These are phyloP conservation scores for Tuber indicum DNA, from an alignment of 495 filamentous ascomycete genomes.

Conservation along the genomic window DNA sequence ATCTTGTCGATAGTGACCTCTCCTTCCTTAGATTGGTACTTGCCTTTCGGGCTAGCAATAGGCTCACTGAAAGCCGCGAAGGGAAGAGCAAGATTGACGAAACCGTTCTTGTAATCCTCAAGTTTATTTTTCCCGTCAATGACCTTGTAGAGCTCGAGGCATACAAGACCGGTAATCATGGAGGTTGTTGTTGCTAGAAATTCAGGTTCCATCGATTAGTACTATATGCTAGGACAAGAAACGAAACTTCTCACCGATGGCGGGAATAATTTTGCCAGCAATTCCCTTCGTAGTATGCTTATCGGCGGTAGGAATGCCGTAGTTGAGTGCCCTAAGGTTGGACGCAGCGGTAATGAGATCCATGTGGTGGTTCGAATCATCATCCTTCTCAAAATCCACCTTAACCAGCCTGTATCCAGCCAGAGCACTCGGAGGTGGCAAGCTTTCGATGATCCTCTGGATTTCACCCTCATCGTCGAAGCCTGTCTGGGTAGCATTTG, in stretches of 20 bases:
- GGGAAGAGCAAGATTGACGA: constrained; percentile 91
- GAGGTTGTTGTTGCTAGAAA: constrained; percentile 70
- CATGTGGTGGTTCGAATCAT: constrained; percentile 96
- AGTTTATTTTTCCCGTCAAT: constrained; percentile 90
- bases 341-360: constrained; percentile 98
- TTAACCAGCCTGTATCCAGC: constrained; percentile 80
- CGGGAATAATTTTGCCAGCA: constrained; percentile 98
- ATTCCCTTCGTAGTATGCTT: constrained; percentile 98
- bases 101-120: constrained; percentile 98
- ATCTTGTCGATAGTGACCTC: constrained; percentile 88
- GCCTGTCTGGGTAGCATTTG: constrained; percentile 57
- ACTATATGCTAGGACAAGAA: background rate
- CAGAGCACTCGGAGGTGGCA: constrained; percentile 73
- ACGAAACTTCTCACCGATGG: constrained; percentile 55
- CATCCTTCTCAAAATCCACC: constrained; percentile 99
- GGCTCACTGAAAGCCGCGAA: constrained; percentile 99
- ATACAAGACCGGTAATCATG: constrained; percentile 85
- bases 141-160: constrained; percentile 93
- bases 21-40: constrained; percentile 62
- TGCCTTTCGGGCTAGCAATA: constrained; percentile 83
- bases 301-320: constrained; percentile 86
- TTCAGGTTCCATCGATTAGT: constrained; percentile 7
- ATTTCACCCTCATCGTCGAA: constrained; percentile 70
- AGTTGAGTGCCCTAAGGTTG: constrained; percentile 95
- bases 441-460: constrained; percentile 55